phyloP scores from a whole-genome alignment of 345 rosid species.

The Populus pruinosa region DNA sequence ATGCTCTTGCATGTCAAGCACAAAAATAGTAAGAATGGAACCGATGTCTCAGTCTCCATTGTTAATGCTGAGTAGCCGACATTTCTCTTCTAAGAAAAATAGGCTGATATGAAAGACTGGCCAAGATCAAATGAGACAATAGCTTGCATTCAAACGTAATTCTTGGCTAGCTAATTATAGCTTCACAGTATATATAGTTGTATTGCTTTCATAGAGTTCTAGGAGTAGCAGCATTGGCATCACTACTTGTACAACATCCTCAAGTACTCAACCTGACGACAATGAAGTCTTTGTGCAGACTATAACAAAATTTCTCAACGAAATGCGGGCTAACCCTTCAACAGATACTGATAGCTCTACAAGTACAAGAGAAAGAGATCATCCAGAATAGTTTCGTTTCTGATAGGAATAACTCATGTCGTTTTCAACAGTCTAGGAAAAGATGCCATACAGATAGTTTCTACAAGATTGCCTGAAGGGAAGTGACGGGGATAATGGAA shows the following conservation, averaged over 20 bases:
- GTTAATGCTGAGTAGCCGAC: too few relatives aligned
- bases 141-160: too few relatives aligned
- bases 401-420: not conserved
- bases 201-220: conserved; percentile 1
- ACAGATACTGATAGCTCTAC: conserved; percentile 1
- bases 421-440: not conserved
- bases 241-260: not conserved
- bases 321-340: conserved; percentile 7
- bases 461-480: too few relatives aligned
- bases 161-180: too few relatives aligned
- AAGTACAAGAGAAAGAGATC: not conserved
- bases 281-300: conserved; percentile 23
- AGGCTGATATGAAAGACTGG: too few relatives aligned
- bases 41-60: too few relatives aligned
- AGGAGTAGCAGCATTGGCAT: not conserved
- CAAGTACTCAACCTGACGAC: conserved; percentile 10
- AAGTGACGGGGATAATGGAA: too few relatives aligned
- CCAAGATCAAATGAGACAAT: too few relatives aligned
- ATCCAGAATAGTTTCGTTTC: not conserved
- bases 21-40: too few relatives aligned
- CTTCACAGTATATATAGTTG: not conserved
- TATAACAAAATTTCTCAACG: conserved; percentile 21
- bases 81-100: too few relatives aligned
- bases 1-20: too few relatives aligned
- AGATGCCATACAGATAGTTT: not conserved